Evolutionary conservation across 768 basidiomycete genomes (phyloP).

Genomic region (Panaeolus cyanescens): DNA sequence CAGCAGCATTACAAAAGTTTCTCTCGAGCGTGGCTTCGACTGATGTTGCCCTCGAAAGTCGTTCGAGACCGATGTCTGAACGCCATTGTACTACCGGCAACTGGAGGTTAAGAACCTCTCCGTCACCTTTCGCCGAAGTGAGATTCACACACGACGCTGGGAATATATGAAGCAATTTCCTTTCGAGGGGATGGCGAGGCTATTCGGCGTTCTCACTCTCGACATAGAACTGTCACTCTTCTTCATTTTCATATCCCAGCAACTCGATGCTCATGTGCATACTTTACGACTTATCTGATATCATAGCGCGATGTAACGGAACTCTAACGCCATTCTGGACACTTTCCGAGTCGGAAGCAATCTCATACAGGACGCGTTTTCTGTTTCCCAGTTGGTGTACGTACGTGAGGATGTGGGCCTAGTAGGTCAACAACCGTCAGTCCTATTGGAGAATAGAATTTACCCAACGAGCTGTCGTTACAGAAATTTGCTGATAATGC

Average conservation of each 20-base stretch:
- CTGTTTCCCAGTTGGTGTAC: too few relatives aligned
- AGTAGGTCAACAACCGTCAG: too few relatives aligned
- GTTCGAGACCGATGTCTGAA: neutral
- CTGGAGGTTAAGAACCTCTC: neutral
- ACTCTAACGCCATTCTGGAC: neutral
- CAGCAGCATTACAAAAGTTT: neutral
- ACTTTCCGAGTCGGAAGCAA: too few relatives aligned
- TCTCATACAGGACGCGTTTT: too few relatives aligned
- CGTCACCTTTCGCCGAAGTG: neutral
- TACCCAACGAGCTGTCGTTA: too few relatives aligned
- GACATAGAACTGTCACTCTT: neutral
- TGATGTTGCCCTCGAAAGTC: neutral
- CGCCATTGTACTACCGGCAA: neutral
- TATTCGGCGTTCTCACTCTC: neutral
- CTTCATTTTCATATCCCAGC: neutral
- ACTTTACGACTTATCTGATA: neutral
- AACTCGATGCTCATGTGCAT: neutral
- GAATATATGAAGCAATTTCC: neutral
- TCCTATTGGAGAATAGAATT: too few relatives aligned
- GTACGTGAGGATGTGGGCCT: too few relatives aligned
- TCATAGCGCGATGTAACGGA: neutral
- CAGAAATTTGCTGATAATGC: too few relatives aligned
- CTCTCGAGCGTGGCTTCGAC: neutral
- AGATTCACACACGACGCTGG: neutral
- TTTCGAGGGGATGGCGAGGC: neutral